These are phyloP conservation scores for Raphanus sativus DNA, from an alignment of 345 rosid genomes.

Conservation along the genomic window DNA sequence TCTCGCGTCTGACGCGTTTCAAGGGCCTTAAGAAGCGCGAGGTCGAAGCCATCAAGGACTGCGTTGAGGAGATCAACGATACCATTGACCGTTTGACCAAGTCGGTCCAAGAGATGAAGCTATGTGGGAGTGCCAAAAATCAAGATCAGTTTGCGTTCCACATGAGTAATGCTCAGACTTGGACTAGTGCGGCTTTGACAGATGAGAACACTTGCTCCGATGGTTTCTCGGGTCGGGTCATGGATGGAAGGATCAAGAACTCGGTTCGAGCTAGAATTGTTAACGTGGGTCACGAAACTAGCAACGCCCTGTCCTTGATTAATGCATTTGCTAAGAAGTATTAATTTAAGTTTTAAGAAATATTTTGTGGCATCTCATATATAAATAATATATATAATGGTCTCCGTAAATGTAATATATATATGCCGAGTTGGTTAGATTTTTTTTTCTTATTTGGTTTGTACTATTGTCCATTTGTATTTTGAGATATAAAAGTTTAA, in stretches of 20 bases:
- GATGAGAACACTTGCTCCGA: constrained; percentile 90
- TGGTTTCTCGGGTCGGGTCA: constrained; percentile 66
- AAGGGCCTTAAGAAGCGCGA: constrained; percentile 60
- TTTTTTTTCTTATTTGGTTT: constrained; percentile 7
- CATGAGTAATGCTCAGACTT: constrained; percentile 84
- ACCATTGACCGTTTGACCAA: constrained; percentile 66
- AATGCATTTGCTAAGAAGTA: constrained; percentile 53
- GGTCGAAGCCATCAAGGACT: constrained; percentile 64
- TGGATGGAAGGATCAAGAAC: constrained; percentile 64
- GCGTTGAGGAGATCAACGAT: constrained; percentile 68
- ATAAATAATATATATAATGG: background rate
- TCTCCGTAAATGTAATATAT: constrained; percentile 25
- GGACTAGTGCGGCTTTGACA: constrained; percentile 96
- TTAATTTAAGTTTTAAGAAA: constrained; percentile 9
- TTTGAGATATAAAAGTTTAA: background rate
- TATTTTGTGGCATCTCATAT: constrained; percentile 1
- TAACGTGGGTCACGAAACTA: constrained; percentile 71
- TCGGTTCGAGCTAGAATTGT: constrained; percentile 55
- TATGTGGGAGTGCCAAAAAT: constrained; percentile 45
- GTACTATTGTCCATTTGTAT: background rate
- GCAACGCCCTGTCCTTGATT: constrained; percentile 78
- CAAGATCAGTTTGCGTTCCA: constrained; percentile 59
- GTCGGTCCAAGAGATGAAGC: constrained; percentile 64
- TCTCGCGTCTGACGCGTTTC: constrained; percentile 51
- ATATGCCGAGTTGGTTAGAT: background rate